A percentile compares a stretch with the other conserved stretches of the same genome.
Conservation (phyloP, 441 rosid species). For the Raphanus hybrid region DNA sequence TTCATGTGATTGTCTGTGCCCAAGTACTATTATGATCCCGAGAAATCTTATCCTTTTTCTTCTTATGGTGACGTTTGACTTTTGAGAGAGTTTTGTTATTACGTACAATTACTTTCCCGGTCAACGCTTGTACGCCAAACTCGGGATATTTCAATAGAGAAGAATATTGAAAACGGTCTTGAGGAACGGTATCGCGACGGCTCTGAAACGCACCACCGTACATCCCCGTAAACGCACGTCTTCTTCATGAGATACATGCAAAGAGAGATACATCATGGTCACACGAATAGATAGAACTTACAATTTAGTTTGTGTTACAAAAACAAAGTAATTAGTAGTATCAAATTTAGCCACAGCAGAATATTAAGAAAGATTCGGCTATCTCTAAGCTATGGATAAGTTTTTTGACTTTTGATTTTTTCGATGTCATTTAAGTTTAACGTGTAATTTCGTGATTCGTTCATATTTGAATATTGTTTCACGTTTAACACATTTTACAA, state of each 20-base stretch:
- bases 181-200: constrained; percentile 37
- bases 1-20: constrained; percentile 16
- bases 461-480: too few relatives aligned
- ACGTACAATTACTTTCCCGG: constrained; percentile 19
- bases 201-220: constrained; percentile 39
- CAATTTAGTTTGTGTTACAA: background rate
- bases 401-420: too few relatives aligned
- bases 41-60: constrained; percentile 15
- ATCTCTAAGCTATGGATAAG: too few relatives aligned
- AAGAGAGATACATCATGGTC: background rate
- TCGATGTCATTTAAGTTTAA: too few relatives aligned
- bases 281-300: constrained; percentile 7
- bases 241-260: constrained; percentile 25
- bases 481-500: too few relatives aligned
- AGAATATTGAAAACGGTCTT: constrained; percentile 4
- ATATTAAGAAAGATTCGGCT: too few relatives aligned
- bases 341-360: too few relatives aligned
- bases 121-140: constrained; percentile 24
- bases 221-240: constrained; percentile 28
- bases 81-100: constrained; percentile 12
- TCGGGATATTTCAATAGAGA: background rate
- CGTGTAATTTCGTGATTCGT: too few relatives aligned
- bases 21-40: constrained; percentile 23
- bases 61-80: constrained; percentile 18
- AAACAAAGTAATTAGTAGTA: too few relatives aligned